Percentiles rank a stretch among this genome's conserved stretches.
Conservation (phyloP, 1,284 basidiomycete genomes). For the Moesziomyces parantarcticus region DNA sequence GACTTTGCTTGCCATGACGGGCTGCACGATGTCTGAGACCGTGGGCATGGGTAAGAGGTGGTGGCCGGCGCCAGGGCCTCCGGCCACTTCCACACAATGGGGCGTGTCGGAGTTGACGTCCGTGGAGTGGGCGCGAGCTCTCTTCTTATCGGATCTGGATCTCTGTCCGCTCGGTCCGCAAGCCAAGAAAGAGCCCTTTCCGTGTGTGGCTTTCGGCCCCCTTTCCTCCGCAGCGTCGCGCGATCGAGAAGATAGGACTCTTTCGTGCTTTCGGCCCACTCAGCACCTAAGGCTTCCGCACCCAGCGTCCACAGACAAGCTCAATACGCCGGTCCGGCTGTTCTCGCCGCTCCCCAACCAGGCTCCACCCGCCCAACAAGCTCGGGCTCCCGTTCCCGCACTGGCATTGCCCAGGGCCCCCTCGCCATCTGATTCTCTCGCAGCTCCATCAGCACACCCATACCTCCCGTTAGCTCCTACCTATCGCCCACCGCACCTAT, state of each 20-base stretch:
- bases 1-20: too few species aligned
- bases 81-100: background rate
- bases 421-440: background rate
- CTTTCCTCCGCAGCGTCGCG: background rate
- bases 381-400: too few species aligned
- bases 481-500: background rate
- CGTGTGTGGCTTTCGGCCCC: background rate
- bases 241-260: background rate
- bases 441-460: too few species aligned
- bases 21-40: too few species aligned
- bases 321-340: background rate
- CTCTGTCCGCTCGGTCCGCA: conserved; percentile 10
- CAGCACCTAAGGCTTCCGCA: too few species aligned
- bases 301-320: background rate
- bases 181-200: too few species aligned
- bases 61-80: too few species aligned
- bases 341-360: background rate
- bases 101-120: background rate
- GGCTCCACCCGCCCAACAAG: too few species aligned
- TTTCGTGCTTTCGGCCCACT: too few species aligned
- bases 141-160: conserved; percentile 24
- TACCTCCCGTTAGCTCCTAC: background rate
- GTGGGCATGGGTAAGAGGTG: too few species aligned
- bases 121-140: background rate
- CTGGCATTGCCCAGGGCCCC: too few species aligned